Percentiles rank a stretch among this genome's conserved stretches.
These are phyloP conservation scores for Candida insectorum DNA, from an alignment of 805 yeast genomes.

Conservation along the genomic window DNA sequence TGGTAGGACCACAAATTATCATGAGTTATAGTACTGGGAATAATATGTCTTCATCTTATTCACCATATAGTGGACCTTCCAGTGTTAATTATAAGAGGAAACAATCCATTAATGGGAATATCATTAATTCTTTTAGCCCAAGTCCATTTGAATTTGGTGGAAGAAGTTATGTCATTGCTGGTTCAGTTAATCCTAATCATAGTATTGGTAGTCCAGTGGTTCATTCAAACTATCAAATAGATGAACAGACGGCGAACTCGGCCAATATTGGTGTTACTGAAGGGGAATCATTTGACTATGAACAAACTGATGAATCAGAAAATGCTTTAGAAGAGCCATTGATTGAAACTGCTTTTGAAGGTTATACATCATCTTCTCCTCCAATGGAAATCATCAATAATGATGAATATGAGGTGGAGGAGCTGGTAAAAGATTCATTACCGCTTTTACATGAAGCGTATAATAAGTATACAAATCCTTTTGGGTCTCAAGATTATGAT, in stretches of 20 bases:
- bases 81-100: background rate
- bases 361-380: conserved; percentile 14
- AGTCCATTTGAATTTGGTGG: conserved; percentile 39
- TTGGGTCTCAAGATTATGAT: conserved; percentile 4
- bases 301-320: background rate
- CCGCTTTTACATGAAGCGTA: conserved; percentile 1
- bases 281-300: background rate
- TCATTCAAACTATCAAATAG: conserved; percentile 47
- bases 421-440: background rate
- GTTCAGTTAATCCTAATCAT: conserved; percentile 20
- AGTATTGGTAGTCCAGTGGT: conserved; percentile 40
- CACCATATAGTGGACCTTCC: background rate
- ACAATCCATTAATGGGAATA: background rate
- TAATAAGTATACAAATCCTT: conserved; percentile 3
- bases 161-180: conserved; percentile 32
- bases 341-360: conserved; percentile 5
- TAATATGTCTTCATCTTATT: background rate
- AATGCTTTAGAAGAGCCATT: background rate
- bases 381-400: conserved; percentile 17
- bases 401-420: background rate
- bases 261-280: conserved; percentile 56
- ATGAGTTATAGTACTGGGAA: conserved; percentile 3
- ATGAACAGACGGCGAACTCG: conserved; percentile 54
- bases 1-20: background rate
- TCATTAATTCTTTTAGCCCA: conserved; percentile 15